These are phyloP conservation scores for Coniferiporia weirii DNA, from an alignment of 1,284 basidiomycete genomes.

Conservation along the genomic window DNA sequence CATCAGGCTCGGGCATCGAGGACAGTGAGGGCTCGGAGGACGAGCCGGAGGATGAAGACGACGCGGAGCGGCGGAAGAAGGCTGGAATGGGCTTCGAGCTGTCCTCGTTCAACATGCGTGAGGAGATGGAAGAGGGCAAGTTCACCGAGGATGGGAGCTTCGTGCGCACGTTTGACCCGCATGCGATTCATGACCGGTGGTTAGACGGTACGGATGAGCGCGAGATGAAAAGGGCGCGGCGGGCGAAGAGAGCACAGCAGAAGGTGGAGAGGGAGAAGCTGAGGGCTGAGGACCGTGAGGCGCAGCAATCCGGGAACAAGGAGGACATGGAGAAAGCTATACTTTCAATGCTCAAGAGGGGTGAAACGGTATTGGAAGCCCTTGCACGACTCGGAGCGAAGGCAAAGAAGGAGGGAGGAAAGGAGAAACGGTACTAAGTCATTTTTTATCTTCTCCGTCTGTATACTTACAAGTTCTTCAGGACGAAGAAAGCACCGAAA, in stretches of 20 bases:
- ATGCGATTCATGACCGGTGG: slow-evolving; percentile 93
- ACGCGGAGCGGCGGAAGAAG: slow-evolving; percentile 65
- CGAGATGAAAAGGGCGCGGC: slow-evolving; percentile 81
- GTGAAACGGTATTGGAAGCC: slow-evolving; percentile 88
- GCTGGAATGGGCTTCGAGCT: slow-evolving; percentile 90
- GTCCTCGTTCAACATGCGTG: slow-evolving; percentile 98
- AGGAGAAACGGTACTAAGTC: slow-evolving; percentile 36
- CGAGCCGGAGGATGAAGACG: slow-evolving; percentile 74
- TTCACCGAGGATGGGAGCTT: slow-evolving; percentile 94
- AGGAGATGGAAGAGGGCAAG: slow-evolving; percentile 96
- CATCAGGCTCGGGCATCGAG: slow-evolving; percentile 36
- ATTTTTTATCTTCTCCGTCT: background rate
- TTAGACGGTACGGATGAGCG: slow-evolving; percentile 85
- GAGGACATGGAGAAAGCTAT: slow-evolving; percentile 64
- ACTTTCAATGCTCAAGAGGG: slow-evolving; percentile 72
- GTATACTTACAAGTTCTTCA: background rate
- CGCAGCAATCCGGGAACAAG: slow-evolving; percentile 55
- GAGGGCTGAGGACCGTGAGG: slow-evolving; percentile 66
- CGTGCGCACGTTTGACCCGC: slow-evolving; percentile 82
- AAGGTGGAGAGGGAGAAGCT: slow-evolving; percentile 65
- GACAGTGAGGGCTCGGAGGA: slow-evolving; percentile 40
- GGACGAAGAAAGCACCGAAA: slow-evolving; percentile 25
- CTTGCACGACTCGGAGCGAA: slow-evolving; percentile 79
- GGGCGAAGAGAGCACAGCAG: slow-evolving; percentile 63
- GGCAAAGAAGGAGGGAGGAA: slow-evolving; percentile 53